Evolutionary conservation across 495 filamentous ascomycete species (phyloP), one percentile per base, ranked within the genome.

Genomic region (Parathielavia appendiculata): DNA sequence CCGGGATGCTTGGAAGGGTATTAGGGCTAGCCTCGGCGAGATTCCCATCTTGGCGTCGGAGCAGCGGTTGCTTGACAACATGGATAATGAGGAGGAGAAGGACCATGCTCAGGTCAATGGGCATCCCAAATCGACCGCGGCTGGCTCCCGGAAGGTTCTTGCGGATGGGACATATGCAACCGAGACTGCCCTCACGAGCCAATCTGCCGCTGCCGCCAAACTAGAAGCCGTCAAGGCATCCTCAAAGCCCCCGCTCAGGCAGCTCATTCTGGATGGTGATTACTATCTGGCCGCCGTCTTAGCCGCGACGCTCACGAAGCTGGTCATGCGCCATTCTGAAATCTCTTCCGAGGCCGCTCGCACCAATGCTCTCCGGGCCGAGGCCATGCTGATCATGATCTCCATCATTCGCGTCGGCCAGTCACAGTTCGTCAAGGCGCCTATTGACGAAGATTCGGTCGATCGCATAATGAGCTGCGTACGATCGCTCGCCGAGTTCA

Each of bases 311-410:
- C 81, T 99, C 57, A 97, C 93, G 10, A 99, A 99, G 71, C 79
- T 99, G 48, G 95, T 97, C 56, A 97, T 99, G 91, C 89, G 95
- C 40, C 92, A 99, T 70, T 88, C 91, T 5, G 92, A 97, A 72
- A 91, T 97, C 58, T 95, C 92, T 17, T 78, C 88, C 22, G 93
- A 97, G 63, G 73, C 76, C 26, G 87, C 89, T 34, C 87, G 95
- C 19, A 97, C 92, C 14, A 97, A 97, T 66, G 92, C 92, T 36
- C 82, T 99, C 5, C 87, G 90, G 23, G 93, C 93, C 4, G 95
- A 99, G 74, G 95, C 95, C 32, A 99, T 97, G 95, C 80, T 97
- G 44, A 97, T 97, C 69, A 96, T 98, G 91, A 96, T 97, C 62
- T 96, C 92, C 19, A 93, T 99, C 66, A 89, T 97, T 61, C 90